Evolutionary conservation across 768 basidiomycete species (phyloP).

Genomic region (Panellus pusillus): DNA sequence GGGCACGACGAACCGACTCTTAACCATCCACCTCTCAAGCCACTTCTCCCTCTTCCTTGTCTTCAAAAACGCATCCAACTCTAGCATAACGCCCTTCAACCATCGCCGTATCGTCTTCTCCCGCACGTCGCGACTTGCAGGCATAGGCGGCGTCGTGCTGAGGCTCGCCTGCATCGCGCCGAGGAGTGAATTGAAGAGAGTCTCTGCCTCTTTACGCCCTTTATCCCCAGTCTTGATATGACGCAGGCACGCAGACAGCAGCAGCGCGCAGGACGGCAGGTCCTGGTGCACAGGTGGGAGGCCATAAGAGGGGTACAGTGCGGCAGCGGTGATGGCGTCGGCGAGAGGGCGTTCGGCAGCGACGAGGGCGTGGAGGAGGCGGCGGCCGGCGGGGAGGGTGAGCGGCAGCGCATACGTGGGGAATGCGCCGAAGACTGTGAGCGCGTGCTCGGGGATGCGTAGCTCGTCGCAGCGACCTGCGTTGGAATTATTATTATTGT

Average conservation of each 20-base stretch:
- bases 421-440: constrained; percentile 13
- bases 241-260: constrained; percentile 14
- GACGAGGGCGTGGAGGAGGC: constrained; percentile 12
- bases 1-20: constrained; percentile 13
- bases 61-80: constrained; percentile 12
- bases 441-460: constrained; percentile 15
- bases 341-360: constrained; percentile 8
- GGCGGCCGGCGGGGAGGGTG: constrained; percentile 17
- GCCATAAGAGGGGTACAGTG: constrained; percentile 12
- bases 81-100: constrained; percentile 11
- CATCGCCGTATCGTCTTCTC: constrained; percentile 19
- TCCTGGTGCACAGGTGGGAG: constrained; percentile 11
- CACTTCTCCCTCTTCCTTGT: background rate
- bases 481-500: no score
- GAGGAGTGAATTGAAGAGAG: background rate
- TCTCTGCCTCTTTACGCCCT: background rate
- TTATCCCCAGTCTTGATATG: constrained; percentile 1
- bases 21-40: constrained; percentile 20
- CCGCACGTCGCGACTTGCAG: constrained; percentile 10
- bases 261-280: constrained; percentile 13
- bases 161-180: constrained; percentile 2
- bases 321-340: constrained; percentile 10
- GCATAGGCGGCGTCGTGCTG: constrained; percentile 10
- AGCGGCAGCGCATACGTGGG: constrained; percentile 15
- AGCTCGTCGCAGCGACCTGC: constrained; percentile 17